A percentile compares a stretch with the other conserved stretches of the same genome.
Conservation (phyloP, 2,329 filamentous ascomycete genomes). For the Sporothrix schenckii region DNA sequence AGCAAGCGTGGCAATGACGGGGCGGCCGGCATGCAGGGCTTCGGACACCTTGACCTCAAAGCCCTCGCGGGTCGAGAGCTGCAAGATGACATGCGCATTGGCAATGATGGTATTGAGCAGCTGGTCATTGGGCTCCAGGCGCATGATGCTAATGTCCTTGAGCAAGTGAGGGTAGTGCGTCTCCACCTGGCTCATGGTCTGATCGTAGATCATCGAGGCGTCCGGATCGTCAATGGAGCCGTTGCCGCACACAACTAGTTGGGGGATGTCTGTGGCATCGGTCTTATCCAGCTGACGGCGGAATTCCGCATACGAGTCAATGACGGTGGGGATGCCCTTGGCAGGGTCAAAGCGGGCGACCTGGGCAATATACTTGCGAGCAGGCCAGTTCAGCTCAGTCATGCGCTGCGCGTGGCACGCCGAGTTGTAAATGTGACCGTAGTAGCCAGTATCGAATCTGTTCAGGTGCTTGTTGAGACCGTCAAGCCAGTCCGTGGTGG, state of each 20-base stretch:
- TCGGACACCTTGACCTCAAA: conserved; percentile 89
- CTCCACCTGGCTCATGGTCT: conserved; percentile 70
- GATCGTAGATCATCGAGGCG: conserved; percentile 69
- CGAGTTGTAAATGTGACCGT: conserved; percentile 71
- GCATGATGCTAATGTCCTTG: conserved; percentile 71
- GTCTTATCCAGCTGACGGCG: conserved; percentile 61
- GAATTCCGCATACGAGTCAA: conserved; percentile 75
- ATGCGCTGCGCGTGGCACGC: conserved; percentile 63
- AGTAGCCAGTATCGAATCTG: conserved; percentile 71
- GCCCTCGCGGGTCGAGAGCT: conserved; percentile 78
- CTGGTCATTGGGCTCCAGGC: conserved; percentile 76
- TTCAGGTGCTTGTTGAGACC: conserved; percentile 76
- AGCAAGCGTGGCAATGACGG: conserved; percentile 72
- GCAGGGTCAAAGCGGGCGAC: conserved; percentile 81
- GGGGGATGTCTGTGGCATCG: conserved; percentile 59
- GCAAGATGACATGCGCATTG: conserved; percentile 71
- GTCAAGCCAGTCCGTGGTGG: conserved; percentile 82
- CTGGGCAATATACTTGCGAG: conserved; percentile 74
- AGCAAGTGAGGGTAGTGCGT: conserved; percentile 63
- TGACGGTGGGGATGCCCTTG: conserved; percentile 77
- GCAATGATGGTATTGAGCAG: conserved; percentile 75
- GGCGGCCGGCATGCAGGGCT: conserved; percentile 76
- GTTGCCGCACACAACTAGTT: conserved; percentile 78
- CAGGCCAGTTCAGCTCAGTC: conserved; percentile 61
- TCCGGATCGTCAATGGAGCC: conserved; percentile 82